Evolutionary conservation across 2,329 filamentous ascomycete genomes (phyloP), one percentile per base, ranked within the genome.

Genomic region (Mollisiaceae sp.): DNA sequence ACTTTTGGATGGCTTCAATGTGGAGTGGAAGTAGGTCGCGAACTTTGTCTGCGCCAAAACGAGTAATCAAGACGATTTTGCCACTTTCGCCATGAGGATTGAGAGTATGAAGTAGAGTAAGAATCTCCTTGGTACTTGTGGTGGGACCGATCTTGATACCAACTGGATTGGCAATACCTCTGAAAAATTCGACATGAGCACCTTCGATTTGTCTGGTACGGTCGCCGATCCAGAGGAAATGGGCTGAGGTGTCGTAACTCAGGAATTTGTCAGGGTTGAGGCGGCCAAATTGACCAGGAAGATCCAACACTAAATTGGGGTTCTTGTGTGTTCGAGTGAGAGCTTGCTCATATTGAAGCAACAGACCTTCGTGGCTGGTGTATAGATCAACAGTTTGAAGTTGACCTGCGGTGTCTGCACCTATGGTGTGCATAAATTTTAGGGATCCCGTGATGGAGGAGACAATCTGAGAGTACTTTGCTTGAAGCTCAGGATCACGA

Each of bases 161-260:
- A 72, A 99, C 92, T 0, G 95, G 95, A 80, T 99, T 99, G 74
- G 92, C 90, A 71, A 99, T 91, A 65, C 95, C 95, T 55, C 95
- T 91, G 85, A 98, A 97, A 83, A 96, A 99, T 80, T 99, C 95
- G 68, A 99, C 91, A 78, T 99, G 95, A 0, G 91, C 94, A 72
- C 94, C 92, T 76, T 95, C 91, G 55, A 97, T 87, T 79, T 98
- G 94, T 56, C 95, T 88, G 1, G 95, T 99, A 70, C 95, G 91
- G 79, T 99, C 95, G 62, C 95, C 95, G 73, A 99, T 96, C 95
- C 95, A 99, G 77, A 99, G 86, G 82, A 99, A 98, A 77, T 99
- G 95, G 0, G 93, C 92, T 4, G 93, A 97, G 0, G 94, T 98
- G 79, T 97, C 91, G 81, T 96, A 98, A 85, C 92, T 96, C 74